Evolutionary conservation across 148 eudicot genomes (phyloP).

Genomic region (Arctostaphylos glauca): DNA sequence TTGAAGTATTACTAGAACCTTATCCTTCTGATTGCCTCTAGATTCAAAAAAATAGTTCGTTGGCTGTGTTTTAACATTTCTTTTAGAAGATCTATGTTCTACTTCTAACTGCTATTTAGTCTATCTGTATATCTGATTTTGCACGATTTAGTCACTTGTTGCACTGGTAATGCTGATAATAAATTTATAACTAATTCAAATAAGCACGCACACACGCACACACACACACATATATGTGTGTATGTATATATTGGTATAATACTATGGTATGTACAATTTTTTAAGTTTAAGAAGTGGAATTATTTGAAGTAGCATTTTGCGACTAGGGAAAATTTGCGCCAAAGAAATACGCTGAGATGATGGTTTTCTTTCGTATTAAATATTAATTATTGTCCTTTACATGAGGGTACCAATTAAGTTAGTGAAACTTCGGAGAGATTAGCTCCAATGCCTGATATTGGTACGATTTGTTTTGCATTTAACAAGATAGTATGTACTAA

Average conservation of each 20-base stretch:
- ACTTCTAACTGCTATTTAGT: background rate
- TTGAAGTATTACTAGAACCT: background rate
- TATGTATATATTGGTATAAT: background rate
- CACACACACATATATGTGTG: too few relatives aligned
- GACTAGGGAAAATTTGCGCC: background rate
- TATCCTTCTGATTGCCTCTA: background rate
- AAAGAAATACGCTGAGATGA: background rate
- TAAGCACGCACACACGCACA: too few relatives aligned
- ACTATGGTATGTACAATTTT: background rate
- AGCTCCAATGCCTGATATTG: background rate
- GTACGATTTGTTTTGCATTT: background rate
- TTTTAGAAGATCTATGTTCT: background rate
- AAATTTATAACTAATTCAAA: too few relatives aligned
- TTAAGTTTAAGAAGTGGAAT: background rate
- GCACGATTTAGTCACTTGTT: background rate
- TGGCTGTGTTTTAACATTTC: background rate
- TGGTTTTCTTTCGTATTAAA: background rate
- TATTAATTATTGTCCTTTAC: background rate
- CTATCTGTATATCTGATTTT: background rate
- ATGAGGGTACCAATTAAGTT: background rate
- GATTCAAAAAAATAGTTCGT: background rate
- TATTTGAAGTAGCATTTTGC: background rate
- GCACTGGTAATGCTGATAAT: background rate
- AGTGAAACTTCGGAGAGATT: background rate
- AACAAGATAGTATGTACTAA: background rate